phyloP scores from a whole-genome alignment of 2,329 filamentous ascomycete species.

The Tolypocladium ovalisporum region DNA sequence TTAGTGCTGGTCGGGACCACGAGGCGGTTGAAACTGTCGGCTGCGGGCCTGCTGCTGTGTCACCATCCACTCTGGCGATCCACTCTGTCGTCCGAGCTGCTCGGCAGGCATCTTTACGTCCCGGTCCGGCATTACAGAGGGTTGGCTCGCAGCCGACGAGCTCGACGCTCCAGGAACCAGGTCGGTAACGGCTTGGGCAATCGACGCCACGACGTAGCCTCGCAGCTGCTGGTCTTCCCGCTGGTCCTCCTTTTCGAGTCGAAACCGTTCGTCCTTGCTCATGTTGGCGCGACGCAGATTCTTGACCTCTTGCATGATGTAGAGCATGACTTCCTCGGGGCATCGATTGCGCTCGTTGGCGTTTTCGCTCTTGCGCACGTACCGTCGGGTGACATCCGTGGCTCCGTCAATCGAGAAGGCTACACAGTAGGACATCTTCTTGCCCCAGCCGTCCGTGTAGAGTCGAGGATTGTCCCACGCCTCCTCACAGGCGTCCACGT shows the following conservation, averaged over 20 bases:
- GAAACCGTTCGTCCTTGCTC: conserved; percentile 74
- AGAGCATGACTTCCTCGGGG: conserved; percentile 80
- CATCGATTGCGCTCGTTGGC: conserved; percentile 67
- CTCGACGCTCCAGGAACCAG: conserved; percentile 42
- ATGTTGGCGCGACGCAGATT: conserved; percentile 73
- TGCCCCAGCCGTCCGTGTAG: conserved; percentile 90
- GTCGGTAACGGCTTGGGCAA: conserved; percentile 61
- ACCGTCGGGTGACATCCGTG: conserved; percentile 54
- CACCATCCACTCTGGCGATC: conserved; percentile 39
- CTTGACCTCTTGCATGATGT: conserved; percentile 87
- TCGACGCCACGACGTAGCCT: conserved; percentile 60
- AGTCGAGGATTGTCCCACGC: conserved; percentile 89
- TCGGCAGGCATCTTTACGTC: conserved; percentile 53
- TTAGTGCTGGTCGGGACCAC: conserved; percentile 28
- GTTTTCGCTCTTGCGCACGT: conserved; percentile 61
- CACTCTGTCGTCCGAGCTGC: conserved; percentile 41
- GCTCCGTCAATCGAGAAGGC: conserved; percentile 87
- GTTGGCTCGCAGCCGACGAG: conserved; percentile 11
- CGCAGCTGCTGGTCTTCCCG: conserved; percentile 66
- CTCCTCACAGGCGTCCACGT: conserved; percentile 90
- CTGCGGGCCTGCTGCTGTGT: conserved; percentile 33
- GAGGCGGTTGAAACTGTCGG: conserved; percentile 30
- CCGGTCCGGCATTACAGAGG: conserved; percentile 24
- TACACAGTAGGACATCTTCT: conserved; percentile 94
- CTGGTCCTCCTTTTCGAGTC: conserved; percentile 69